Percentiles rank a stretch among this genome's conserved stretches.
Conservation (phyloP, 2,329 filamentous ascomycete species). For the Fusarium agapanthi region DNA sequence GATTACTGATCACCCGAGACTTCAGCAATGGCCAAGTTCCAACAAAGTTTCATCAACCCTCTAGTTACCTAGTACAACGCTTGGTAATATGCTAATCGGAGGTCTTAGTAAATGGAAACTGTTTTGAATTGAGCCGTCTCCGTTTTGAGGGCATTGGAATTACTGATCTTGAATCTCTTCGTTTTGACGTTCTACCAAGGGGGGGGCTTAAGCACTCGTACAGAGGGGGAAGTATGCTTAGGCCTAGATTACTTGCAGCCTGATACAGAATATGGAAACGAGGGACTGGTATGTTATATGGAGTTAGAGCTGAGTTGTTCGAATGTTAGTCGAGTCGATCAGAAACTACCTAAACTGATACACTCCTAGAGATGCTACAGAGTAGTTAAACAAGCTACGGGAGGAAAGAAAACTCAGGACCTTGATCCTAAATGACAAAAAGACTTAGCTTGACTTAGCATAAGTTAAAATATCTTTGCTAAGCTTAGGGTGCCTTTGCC, state of each 20-base stretch:
- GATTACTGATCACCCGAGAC: neutral
- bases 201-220: neutral
- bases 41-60: neutral
- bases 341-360: neutral
- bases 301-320: neutral
- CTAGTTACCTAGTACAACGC: too few species aligned
- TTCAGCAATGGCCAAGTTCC: neutral
- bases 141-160: neutral
- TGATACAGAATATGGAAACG: neutral
- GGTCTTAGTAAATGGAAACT: neutral
- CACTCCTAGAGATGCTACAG: neutral
- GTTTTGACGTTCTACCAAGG: neutral
- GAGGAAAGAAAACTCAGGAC: neutral
- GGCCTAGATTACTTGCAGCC: neutral
- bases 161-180: neutral
- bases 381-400: neutral
- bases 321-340: neutral
- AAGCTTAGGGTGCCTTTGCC: neutral
- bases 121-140: too few species aligned
- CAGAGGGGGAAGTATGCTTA: neutral
- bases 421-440: neutral
- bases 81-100: neutral
- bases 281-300: neutral
- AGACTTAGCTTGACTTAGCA: neutral
- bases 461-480: neutral